A percentile compares a stretch with the other conserved stretches of the same genome.
These are phyloP conservation scores for Globisporangium mamillatum DNA, from an alignment of 352 stramenopile genomes.

Conservation along the genomic window DNA sequence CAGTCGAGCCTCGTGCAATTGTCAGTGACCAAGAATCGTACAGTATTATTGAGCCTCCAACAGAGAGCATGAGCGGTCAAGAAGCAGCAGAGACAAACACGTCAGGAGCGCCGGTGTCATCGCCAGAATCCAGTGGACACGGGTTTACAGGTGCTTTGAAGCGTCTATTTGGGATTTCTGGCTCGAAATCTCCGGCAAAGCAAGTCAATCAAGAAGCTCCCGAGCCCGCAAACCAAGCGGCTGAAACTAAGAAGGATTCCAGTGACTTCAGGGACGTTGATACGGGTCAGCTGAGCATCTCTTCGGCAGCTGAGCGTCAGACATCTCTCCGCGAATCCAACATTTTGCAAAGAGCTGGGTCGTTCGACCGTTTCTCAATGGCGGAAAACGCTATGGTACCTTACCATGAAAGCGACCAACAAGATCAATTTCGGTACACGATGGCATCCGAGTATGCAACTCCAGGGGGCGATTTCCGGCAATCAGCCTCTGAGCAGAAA, in stretches of 20 bases:
- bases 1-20: conserved; percentile 16
- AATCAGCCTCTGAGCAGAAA: background rate
- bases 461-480: background rate
- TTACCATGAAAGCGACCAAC: conserved; percentile 5
- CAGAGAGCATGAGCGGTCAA: conserved; percentile 1
- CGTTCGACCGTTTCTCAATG: conserved; percentile 11
- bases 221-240: background rate
- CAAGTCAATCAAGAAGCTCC: background rate
- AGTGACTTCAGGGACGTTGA: background rate
- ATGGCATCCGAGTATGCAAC: conserved; percentile 18
- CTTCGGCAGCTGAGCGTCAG: background rate
- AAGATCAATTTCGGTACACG: conserved; percentile 33
- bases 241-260: background rate
- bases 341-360: conserved; percentile 1
- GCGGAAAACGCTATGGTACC: conserved; percentile 11
- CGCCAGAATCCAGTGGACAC: conserved; percentile 15
- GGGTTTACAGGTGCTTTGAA: conserved; percentile 59
- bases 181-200: conserved; percentile 19
- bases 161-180: conserved; percentile 60
- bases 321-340: background rate
- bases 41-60: conserved; percentile 47
- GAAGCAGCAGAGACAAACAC: background rate
- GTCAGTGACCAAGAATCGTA: conserved; percentile 44
- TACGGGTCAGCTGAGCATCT: background rate
- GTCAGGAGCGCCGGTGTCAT: background rate